Conservation (phyloP, 768 basidiomycete genomes). For the Leccinum disarticulatum region DNA sequence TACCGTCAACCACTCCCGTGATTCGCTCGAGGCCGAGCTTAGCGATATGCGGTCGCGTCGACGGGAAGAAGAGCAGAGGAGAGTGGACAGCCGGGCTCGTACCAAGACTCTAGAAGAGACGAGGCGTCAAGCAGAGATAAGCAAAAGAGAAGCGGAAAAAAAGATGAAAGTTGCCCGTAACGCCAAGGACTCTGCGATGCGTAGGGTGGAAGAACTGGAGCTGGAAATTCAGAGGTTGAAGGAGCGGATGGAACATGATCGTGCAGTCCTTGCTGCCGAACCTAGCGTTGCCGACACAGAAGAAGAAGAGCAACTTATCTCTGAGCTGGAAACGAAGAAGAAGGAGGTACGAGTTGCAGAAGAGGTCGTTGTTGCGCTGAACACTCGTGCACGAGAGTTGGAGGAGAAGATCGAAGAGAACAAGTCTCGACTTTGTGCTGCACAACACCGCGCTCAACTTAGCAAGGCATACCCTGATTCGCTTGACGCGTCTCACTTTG, state of each 20-base stretch:
- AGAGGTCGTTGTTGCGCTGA: slow-evolving; percentile 62
- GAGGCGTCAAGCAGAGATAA: slow-evolving; percentile 77
- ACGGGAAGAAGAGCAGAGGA: slow-evolving; percentile 78
- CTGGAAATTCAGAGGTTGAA: slow-evolving; percentile 59
- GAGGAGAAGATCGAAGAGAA: slow-evolving; percentile 69
- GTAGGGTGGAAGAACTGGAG: slow-evolving; percentile 58
- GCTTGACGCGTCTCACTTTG: slow-evolving; percentile 7
- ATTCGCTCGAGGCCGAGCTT: slow-evolving; percentile 69
- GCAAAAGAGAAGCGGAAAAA: slow-evolving; percentile 85
- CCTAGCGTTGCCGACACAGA: slow-evolving; percentile 43
- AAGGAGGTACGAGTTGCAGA: slow-evolving; percentile 60
- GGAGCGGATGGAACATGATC: slow-evolving; percentile 55
- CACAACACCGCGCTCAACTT: slow-evolving; percentile 58
- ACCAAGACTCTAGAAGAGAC: slow-evolving; percentile 86
- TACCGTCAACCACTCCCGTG: too few species aligned
- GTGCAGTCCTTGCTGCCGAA: slow-evolving; percentile 47
- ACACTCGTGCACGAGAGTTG: slow-evolving; percentile 65
- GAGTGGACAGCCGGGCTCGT: slow-evolving; percentile 76
- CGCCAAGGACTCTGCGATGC: slow-evolving; percentile 59
- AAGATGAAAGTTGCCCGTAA: slow-evolving; percentile 69
- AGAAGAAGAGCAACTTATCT: slow-evolving; percentile 44
- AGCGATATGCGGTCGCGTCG: slow-evolving; percentile 71
- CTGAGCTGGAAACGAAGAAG: slow-evolving; percentile 53
- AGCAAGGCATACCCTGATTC: slow-evolving; percentile 35
- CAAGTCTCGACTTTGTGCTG: slow-evolving; percentile 56